These are phyloP conservation scores for Scedosporium apiospermum DNA, from an alignment of 2,329 filamentous ascomycete genomes.

Conservation along the genomic window DNA sequence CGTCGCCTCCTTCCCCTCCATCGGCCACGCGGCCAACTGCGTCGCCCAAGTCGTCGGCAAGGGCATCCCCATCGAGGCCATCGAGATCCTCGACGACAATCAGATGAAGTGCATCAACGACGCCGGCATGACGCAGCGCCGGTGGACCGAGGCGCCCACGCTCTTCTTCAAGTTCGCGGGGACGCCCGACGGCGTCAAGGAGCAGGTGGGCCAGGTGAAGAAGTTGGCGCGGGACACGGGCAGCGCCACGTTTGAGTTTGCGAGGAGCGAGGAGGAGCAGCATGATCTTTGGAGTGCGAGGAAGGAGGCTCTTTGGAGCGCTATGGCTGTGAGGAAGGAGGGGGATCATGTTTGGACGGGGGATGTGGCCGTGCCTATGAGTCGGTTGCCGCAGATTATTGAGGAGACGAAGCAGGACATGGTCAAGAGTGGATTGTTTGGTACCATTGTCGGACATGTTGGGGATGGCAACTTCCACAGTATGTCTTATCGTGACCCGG, in stretches of 20 bases:
- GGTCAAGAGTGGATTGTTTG: conserved; percentile 31
- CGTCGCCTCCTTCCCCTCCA: conserved; percentile 47
- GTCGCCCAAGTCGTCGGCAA: conserved; percentile 71
- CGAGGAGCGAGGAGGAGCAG: conserved; percentile 58
- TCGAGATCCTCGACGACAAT: conserved; percentile 86
- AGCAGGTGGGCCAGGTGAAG: conserved; percentile 63
- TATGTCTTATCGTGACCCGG: conserved; percentile 16
- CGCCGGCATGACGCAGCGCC: conserved; percentile 54
- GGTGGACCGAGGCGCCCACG: conserved; percentile 65
- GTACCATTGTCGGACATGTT: conserved; percentile 58
- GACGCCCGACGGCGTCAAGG: conserved; percentile 61
- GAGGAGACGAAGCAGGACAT: conserved; percentile 54
- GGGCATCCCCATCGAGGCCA: conserved; percentile 78
- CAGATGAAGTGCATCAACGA: conserved; percentile 69
- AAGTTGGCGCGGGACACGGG: conserved; percentile 51
- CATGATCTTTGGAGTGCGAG: conserved; percentile 73
- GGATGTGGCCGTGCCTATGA: conserved; percentile 78
- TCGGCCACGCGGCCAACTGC: conserved; percentile 68
- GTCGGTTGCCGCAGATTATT: conserved; percentile 62
- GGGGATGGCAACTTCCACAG: conserved; percentile 73
- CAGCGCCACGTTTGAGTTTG: conserved; percentile 68
- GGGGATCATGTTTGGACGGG: conserved; percentile 77
- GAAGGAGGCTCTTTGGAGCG: conserved; percentile 77
- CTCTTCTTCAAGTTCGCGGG: conserved; percentile 81
- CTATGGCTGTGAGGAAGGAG: conserved; percentile 55